Conservation (phyloP, 306 rosid genomes). For the Oxytropis ochrocephala region DNA sequence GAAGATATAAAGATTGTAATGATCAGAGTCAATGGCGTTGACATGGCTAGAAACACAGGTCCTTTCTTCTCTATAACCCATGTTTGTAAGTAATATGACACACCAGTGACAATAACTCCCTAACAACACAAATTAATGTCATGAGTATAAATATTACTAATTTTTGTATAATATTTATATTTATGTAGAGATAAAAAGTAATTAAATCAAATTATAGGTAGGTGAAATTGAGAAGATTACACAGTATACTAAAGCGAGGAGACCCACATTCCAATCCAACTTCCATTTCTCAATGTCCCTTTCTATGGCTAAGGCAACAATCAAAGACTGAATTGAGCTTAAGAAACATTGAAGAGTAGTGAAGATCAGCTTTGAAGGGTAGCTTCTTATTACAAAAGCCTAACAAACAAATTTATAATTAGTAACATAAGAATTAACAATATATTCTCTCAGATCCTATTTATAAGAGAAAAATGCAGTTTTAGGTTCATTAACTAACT, state of each 20-base stretch:
- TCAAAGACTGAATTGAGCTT: conserved; percentile 53
- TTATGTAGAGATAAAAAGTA: neutral
- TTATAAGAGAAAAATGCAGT: too few relatives aligned
- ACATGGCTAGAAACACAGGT: conserved; percentile 67
- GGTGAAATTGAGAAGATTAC: conserved; percentile 33
- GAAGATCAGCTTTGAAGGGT: conserved; percentile 57
- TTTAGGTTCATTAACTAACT: too few relatives aligned
- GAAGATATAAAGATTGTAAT: conserved; percentile 51
- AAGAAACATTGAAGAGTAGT: conserved; percentile 52
- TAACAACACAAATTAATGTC: neutral
- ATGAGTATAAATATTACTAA: neutral
- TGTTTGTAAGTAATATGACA: conserved; percentile 57
- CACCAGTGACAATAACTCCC: conserved; percentile 70
- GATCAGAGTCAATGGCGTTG: conserved; percentile 55
- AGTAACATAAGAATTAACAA: too few relatives aligned
- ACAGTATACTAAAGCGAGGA: conserved; percentile 53
- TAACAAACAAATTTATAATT: neutral
- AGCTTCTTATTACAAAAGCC: conserved; percentile 47
- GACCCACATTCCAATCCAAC: conserved; percentile 58
- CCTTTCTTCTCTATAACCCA: conserved; percentile 76
- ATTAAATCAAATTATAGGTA: neutral
- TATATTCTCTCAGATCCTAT: too few relatives aligned
- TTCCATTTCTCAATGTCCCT: conserved; percentile 63
- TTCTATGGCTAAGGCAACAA: conserved; percentile 49
- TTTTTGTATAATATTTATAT: neutral